These are phyloP conservation scores for Isochrysis galbana DNA, from an alignment of 78 protist genomes.

Conservation along the genomic window DNA sequence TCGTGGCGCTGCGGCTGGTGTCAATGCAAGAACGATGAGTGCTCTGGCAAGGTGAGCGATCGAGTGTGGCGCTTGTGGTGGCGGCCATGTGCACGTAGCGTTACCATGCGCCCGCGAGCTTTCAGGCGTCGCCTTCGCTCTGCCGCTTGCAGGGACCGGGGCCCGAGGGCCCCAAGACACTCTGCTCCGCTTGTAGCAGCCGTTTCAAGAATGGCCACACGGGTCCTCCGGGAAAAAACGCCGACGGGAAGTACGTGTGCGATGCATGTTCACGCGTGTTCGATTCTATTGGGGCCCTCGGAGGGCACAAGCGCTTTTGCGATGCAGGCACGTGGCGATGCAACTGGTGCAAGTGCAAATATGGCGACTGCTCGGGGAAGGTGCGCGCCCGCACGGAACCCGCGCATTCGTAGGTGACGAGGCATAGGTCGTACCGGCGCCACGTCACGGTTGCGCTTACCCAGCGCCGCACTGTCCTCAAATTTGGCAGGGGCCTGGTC, in stretches of 20 bases:
- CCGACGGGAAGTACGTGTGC: slow-evolving; percentile 20
- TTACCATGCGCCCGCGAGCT: no score
- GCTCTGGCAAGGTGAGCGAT: neutral
- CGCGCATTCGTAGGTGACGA: neutral
- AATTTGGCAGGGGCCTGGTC: neutral
- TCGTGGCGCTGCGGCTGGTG: slow-evolving; percentile 38
- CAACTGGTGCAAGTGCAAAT: slow-evolving; percentile 7
- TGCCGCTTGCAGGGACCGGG: neutral
- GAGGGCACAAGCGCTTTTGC: slow-evolving; percentile 32
- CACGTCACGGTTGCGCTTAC: neutral
- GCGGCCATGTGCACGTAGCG: no score
- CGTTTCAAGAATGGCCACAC: neutral
- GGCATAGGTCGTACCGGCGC: no score
- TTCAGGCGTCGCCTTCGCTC: neutral
- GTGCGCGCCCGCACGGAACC: neutral
- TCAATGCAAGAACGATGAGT: neutral
- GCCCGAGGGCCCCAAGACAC: slow-evolving; percentile 9
- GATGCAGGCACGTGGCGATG: slow-evolving; percentile 33
- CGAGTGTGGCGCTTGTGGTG: neutral
- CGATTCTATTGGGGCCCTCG: neutral
- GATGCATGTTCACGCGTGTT: neutral
- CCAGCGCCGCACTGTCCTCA: neutral
- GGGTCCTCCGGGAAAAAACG: neutral
- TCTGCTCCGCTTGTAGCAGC: slow-evolving; percentile 2
- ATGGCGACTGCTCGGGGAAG: neutral